phyloP scores from a whole-genome alignment of 441 rosid species.

The Adansonia grandidieri region DNA sequence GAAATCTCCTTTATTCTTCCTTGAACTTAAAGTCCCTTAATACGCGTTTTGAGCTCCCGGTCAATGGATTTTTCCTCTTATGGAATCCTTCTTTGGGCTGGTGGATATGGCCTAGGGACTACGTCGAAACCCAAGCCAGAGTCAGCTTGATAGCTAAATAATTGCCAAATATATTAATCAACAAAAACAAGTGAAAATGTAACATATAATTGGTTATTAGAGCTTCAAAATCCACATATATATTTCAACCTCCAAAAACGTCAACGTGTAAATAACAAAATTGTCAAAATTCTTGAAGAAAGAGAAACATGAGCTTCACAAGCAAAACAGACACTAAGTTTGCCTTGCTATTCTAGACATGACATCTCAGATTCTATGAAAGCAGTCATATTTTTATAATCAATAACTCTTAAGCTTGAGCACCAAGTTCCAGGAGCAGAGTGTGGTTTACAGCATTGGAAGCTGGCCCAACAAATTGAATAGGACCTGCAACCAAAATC shows the following conservation, averaged over 20 bases:
- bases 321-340: neutral
- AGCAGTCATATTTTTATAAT: neutral
- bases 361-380: neutral
- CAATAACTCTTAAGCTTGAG: constrained; percentile 40
- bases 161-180: too few species aligned
- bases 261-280: neutral
- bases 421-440: constrained; percentile 77
- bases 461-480: constrained; percentile 84
- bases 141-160: too few species aligned
- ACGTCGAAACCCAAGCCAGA: too few species aligned
- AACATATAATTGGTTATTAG: too few species aligned
- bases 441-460: constrained; percentile 72
- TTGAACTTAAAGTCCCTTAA: too few species aligned
- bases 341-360: constrained; percentile 12
- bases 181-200: too few species aligned
- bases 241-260: neutral
- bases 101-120: too few species aligned
- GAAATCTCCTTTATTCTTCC: too few species aligned
- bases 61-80: too few species aligned
- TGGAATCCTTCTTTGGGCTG: too few species aligned
- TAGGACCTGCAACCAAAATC: constrained; percentile 65
- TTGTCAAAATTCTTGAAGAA: neutral
- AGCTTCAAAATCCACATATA: neutral
- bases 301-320: neutral
- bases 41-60: too few species aligned